Conservation (phyloP, 116 monocot species). For the Posidonia oceanica region DNA sequence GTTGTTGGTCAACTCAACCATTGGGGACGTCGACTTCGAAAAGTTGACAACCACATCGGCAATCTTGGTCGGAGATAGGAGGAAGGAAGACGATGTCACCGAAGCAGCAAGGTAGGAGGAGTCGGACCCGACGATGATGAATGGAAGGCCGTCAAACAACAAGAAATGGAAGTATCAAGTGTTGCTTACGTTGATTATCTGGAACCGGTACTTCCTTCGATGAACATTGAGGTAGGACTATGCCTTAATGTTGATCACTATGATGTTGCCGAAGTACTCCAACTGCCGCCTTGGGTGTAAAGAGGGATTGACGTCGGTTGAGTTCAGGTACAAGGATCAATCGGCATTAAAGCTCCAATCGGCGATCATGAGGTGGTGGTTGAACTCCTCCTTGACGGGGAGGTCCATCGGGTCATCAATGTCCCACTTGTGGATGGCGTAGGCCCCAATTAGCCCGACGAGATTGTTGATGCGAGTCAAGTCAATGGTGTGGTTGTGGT, state of each 20-base stretch:
- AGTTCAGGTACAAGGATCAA: not conserved
- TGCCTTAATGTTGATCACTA: no score
- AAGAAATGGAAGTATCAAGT: conserved; percentile 19
- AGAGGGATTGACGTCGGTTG: no score
- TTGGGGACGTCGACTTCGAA: not conserved
- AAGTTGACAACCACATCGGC: conserved; percentile 29
- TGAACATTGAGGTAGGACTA: conserved; percentile 5
- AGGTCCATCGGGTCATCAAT: conserved; percentile 11
- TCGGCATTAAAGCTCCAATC: conserved; percentile 14
- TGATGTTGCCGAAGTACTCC: no score
- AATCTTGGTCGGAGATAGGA: conserved; percentile 19
- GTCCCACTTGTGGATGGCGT: not conserved
- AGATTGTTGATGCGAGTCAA: conserved; percentile 4
- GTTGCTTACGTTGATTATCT: conserved; percentile 39
- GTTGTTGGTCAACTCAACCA: conserved; percentile 5
- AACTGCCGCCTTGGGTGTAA: no score
- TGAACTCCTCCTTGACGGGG: conserved; percentile 23
- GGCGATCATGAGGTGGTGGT: conserved; percentile 24
- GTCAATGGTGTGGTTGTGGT: no score
- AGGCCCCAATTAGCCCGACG: conserved; percentile 7
- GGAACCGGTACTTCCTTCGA: conserved; percentile 24
- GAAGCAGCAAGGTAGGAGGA: conserved; percentile 19
- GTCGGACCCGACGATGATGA: conserved; percentile 27
- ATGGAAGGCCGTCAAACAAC: conserved; percentile 1
- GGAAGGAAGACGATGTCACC: not conserved